These are phyloP conservation scores for Pseudogymnoascus sp. DNA, from an alignment of 2,329 filamentous ascomycete species.

Conservation along the genomic window DNA sequence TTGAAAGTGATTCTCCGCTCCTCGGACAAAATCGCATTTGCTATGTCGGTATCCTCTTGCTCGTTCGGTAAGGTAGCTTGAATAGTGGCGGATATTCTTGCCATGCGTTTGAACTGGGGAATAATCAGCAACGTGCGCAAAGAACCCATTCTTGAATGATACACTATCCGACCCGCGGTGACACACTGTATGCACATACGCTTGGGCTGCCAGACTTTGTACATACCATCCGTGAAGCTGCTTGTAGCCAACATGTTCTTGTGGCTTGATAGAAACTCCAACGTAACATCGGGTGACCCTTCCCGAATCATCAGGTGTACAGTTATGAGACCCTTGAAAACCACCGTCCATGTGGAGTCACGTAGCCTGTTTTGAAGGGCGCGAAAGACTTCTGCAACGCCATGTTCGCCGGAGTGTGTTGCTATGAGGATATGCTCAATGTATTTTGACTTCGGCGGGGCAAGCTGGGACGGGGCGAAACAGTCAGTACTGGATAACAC, in stretches of 20 bases:
- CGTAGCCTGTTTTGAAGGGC: conserved; percentile 80
- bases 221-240: conserved; percentile 76
- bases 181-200: conserved; percentile 14
- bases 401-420: conserved; percentile 88
- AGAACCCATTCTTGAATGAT: background rate
- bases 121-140: background rate
- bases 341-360: conserved; percentile 98
- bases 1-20: conserved; percentile 74
- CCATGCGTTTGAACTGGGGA: conserved; percentile 80
- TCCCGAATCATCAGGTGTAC: conserved; percentile 97
- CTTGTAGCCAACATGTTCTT: conserved; percentile 79
- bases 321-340: conserved; percentile 95
- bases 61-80: conserved; percentile 75
- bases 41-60: conserved; percentile 76
- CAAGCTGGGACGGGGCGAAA: conserved; percentile 50
- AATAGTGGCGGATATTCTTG: conserved; percentile 86
- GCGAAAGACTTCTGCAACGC: conserved; percentile 91
- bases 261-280: conserved; percentile 75
- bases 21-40: conserved; percentile 81
- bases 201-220: background rate
- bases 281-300: conserved; percentile 79
- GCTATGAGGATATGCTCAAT: conserved; percentile 96
- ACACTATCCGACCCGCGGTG: conserved; percentile 12
- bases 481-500: background rate
- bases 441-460: conserved; percentile 97